Base-by-base conservation (phyloP, 1,139 yeast species). In the Arxiozyma slooffiae region DNA sequence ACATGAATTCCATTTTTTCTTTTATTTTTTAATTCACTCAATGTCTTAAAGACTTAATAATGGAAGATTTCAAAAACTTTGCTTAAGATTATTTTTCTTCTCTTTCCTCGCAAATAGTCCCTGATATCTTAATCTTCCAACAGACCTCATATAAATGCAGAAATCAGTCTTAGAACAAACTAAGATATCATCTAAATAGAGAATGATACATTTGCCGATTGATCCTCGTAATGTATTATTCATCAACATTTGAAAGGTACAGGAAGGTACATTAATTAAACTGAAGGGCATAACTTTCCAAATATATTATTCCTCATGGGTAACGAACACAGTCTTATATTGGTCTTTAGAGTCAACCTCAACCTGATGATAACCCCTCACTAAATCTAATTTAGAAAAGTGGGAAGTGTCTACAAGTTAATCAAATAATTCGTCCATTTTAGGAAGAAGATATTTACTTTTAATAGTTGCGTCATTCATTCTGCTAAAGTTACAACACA, bases 101-200 rank as follows among this genome's bases (percentile, higher is more conserved):
- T n/a, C n/a, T n/a, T 26, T 42, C 22, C n/a, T 42, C 7, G 20
- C 17, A 18, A 14, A 14, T 5, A 37, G 16, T 3, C 20, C 39
- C 16, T n/a, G 20, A 16, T n/a, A 3, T 37, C 20, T 37, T 16
- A 37, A 37, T 9, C 39, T 3, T 7, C 16, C 16, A n/a, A 37
- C n/a, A 16, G 22, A 42, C 45, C 26, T n/a, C n/a, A n/a, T 9
- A 8, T 30, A 42, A 42, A n/a, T 64, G 60, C 5, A 47, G 22
- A 2, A 38, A 3, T 7, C 34, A 8, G 14, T 21, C n/a, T 48
- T 21, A 17, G 59, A 55, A 46, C 51, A 63, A n/a, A 63, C 55
- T 18, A 63, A 34, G 26, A 66, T 55, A 47, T 63, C 67, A 49
- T 62, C 69, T 22, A 63, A 44, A 49, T 63, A 64, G 6, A 54